Evolutionary conservation across 306 rosid genomes (phyloP).

Genomic region (Phaseolus lunatus): DNA sequence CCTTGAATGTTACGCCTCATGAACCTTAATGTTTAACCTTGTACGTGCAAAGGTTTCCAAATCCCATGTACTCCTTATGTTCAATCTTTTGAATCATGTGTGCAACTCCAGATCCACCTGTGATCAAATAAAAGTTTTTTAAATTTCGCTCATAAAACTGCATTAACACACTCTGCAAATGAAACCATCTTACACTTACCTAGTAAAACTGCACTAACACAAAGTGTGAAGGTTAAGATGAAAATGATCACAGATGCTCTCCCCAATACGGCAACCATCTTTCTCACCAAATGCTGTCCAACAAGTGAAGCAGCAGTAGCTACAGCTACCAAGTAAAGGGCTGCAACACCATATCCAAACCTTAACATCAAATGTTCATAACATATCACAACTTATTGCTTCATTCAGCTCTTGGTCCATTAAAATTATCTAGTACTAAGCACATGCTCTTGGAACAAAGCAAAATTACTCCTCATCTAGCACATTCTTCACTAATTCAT

Average conservation of each 20-base stretch:
- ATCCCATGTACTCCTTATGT: neutral
- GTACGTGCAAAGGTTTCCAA: neutral
- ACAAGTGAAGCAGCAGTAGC: slow-evolving; percentile 69
- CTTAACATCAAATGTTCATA: neutral
- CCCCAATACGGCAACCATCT: slow-evolving; percentile 61
- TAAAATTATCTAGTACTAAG: neutral
- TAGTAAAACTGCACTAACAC: slow-evolving; percentile 59
- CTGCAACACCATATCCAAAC: slow-evolving; percentile 47
- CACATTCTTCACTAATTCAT: neutral
- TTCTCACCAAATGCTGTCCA: slow-evolving; percentile 73
- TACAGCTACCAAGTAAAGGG: slow-evolving; percentile 64
- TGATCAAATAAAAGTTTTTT: too few species aligned
- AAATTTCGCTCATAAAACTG: slow-evolving; percentile 45
- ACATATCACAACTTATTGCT: neutral
- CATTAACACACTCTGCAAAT: slow-evolving; percentile 48
- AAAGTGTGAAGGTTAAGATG: slow-evolving; percentile 67
- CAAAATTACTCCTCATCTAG: neutral
- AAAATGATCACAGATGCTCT: slow-evolving; percentile 74
- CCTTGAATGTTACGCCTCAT: neutral
- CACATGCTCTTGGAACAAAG: neutral
- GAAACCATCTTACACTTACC: slow-evolving; percentile 8
- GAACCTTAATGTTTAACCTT: neutral
- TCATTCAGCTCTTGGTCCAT: neutral
- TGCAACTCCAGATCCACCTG: neutral
- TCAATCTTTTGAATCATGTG: neutral